phyloP scores from a whole-genome alignment of 164 flowering plant genomes.

The Stephania japonica region DNA sequence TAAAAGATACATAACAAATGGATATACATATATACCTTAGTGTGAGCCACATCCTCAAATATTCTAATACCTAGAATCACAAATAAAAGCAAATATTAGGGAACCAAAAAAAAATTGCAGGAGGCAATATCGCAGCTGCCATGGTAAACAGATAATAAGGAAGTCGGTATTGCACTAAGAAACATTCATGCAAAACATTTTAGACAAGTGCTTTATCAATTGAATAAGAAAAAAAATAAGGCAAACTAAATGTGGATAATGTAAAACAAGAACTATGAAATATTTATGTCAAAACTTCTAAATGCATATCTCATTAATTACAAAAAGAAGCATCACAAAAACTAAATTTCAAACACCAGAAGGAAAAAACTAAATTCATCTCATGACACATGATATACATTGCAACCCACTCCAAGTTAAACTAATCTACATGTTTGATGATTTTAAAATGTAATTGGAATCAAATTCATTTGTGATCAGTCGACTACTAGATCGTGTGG shows the following conservation, averaged over 20 bases:
- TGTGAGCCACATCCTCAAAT: constrained; percentile 71
- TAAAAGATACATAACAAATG: constrained; percentile 1
- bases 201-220: background rate
- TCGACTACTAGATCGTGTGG: no score
- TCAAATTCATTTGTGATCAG: no score
- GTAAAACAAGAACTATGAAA: background rate
- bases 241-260: background rate
- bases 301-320: no score
- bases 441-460: no score
- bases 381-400: no score
- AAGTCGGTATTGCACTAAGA: background rate
- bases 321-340: no score
- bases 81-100: constrained; percentile 6
- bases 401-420: no score
- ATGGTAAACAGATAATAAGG: background rate
- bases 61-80: constrained; percentile 71
- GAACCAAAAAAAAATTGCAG: background rate
- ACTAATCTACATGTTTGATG: no score
- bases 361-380: no score
- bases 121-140: background rate
- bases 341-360: no score
- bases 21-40: constrained; percentile 70
- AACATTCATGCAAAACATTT: background rate
- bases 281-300: no score
- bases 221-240: background rate